Base-by-base conservation (phyloP, 1,139 yeast species). In the Spathaspora sp. region DNA sequence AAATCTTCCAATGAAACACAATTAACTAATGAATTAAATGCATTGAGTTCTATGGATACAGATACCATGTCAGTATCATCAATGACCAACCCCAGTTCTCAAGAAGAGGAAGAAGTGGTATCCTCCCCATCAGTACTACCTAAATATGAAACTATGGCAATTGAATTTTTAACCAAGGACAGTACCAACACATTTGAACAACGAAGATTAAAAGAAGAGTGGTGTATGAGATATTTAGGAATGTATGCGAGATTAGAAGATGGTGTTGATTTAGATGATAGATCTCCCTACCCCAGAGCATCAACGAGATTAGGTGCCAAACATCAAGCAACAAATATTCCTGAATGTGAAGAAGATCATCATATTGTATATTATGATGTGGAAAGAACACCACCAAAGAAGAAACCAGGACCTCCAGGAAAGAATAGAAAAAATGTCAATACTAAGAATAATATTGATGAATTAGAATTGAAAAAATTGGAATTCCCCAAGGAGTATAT, bases 181-280 rank as follows among this genome's bases (percentile, higher is more conserved):
- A 56, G 61, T 2, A 48, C 57, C 2, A 52, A 76, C 2, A 63
- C 82, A 0, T 60, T 78, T 17, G 67, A 70, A 27, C 67, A 80
- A 51, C 62, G 88, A 51, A 59, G 89, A 48, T 61, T 74, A 23
- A 55, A 67, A 26, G 88, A 83, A 61, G 89, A 83, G 58, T 89
- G 96, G 96, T 84, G 84, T 7, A 86, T 84, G 72, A 66, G 96
- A 51, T 89, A 88, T 57, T 71, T 88, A 39, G 96, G 96, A 1
- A 77, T 84, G 67, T 89, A 89, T 63, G 81, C 91, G 1, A 75
- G 81, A 47, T 64, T 88, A 27, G 95, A 87, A 57, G 96, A 89
- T 62, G 89, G 87, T 0, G 75, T 89, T 33, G 96, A 89, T 58
- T 59, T 82, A 10, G 90, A 87, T 50, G 96, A 87, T 58, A 69